phyloP scores from a whole-genome alignment of 352 stramenopile species.

The Halophytophthora batemanensis region DNA sequence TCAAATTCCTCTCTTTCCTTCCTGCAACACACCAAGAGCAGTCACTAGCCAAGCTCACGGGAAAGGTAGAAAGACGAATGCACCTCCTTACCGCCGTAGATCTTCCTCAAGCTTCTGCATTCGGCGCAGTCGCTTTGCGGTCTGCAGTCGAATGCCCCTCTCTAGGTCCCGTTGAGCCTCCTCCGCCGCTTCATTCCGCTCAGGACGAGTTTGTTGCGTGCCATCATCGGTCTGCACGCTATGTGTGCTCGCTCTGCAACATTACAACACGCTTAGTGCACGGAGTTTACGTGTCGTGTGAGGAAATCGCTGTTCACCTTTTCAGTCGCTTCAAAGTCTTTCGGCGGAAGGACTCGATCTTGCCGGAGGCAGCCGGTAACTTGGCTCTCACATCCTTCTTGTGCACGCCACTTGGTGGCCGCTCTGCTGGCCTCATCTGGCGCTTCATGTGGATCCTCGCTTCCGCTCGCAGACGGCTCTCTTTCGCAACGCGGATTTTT shows the following conservation, averaged over 20 bases:
- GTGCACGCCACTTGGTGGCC: neutral
- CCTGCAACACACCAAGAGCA: constrained; percentile 14
- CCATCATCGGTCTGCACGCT: neutral
- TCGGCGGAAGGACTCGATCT: constrained; percentile 8
- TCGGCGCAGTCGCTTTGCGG: constrained; percentile 37
- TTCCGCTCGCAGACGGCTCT: constrained; percentile 41
- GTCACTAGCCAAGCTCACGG: too few species aligned
- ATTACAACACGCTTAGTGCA: constrained; percentile 1
- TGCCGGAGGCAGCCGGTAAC: too few species aligned
- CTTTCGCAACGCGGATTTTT: constrained; percentile 26
- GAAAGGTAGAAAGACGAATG: too few species aligned
- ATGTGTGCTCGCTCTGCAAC: constrained; percentile 8
- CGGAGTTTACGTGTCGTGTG: neutral
- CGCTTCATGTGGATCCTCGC: constrained; percentile 39
- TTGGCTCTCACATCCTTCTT: neutral
- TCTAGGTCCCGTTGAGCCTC: constrained; percentile 28
- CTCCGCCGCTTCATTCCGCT: constrained; percentile 23
- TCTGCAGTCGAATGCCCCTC: constrained; percentile 51
- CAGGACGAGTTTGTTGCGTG: neutral
- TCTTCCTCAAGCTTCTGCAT: constrained; percentile 39
- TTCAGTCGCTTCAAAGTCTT: constrained; percentile 8
- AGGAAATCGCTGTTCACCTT: constrained; percentile 3
- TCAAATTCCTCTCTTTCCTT: constrained; percentile 51
- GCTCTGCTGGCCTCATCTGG: constrained; percentile 11
- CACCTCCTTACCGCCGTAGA: constrained; percentile 33